These are phyloP conservation scores for Malus hybrid DNA, from an alignment of 331 rosid genomes.

Conservation along the genomic window DNA sequence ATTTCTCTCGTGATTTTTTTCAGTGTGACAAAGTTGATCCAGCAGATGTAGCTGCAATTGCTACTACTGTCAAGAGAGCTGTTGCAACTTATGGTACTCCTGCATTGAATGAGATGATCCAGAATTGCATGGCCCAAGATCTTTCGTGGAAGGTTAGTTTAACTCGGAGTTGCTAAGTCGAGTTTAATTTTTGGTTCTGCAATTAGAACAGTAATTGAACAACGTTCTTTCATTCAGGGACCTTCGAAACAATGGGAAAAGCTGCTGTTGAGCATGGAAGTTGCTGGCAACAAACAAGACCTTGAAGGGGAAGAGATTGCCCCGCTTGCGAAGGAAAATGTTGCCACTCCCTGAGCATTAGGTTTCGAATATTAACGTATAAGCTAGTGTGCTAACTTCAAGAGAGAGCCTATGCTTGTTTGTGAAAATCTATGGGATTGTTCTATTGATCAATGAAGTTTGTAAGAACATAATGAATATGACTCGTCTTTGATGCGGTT, in stretches of 20 bases:
- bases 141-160: conserved; percentile 84
- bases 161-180: not conserved
- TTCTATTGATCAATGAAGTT: not conserved
- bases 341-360: conserved; percentile 59
- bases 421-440: not conserved
- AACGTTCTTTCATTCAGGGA: conserved; percentile 34
- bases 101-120: conserved; percentile 44
- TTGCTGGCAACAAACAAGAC: conserved; percentile 51
- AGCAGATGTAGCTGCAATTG: conserved; percentile 52
- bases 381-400: not conserved
- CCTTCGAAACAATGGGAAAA: conserved; percentile 82
- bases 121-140: conserved; percentile 87
- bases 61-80: conserved; percentile 46
- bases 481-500: not conserved
- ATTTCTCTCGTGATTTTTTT: conserved; percentile 6
- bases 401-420: not conserved
- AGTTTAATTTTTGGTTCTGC: not conserved
- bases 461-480: not conserved
- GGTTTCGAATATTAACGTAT: not conserved
- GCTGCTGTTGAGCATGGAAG: conserved; percentile 56
- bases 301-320: conserved; percentile 71
- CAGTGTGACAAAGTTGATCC: conserved; percentile 80
- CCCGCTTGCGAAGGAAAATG: conserved; percentile 72
- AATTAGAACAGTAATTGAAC: not conserved
- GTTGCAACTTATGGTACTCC: conserved; percentile 37